Conservation (phyloP, 2,329 filamentous ascomycete genomes). For the Pseudogymnoascus sp. region DNA sequence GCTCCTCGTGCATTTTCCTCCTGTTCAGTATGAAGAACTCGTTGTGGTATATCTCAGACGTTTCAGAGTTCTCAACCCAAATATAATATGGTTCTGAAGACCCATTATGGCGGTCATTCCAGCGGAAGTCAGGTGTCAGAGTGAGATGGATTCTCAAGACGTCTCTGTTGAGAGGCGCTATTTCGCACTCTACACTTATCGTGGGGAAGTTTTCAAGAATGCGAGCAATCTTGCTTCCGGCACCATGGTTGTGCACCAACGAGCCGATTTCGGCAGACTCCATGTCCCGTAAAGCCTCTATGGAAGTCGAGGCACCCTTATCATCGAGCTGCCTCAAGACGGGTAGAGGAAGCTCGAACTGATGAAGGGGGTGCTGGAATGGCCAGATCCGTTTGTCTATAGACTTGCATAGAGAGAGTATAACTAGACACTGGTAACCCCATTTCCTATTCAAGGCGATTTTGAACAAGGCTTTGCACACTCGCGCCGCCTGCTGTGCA, state of each 20-base stretch:
- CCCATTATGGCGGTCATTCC: constrained; percentile 92
- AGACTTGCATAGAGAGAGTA: constrained; percentile 89
- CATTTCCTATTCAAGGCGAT: constrained; percentile 90
- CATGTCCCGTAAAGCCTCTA: constrained; percentile 89
- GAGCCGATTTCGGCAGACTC: constrained; percentile 82
- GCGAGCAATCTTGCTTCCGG: constrained; percentile 74
- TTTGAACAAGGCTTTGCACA: constrained; percentile 94
- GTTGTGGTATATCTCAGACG: constrained; percentile 94
- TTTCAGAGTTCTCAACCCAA: constrained; percentile 98
- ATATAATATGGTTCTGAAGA: constrained; percentile 96
- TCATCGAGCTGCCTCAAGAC: constrained; percentile 79
- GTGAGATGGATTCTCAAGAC: constrained; percentile 85
- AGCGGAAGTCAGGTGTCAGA: constrained; percentile 82
- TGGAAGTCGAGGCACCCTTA: constrained; percentile 65
- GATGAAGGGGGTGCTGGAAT: constrained; percentile 87
- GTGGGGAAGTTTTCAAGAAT: constrained; percentile 90
- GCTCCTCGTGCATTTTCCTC: constrained; percentile 88
- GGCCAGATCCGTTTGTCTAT: constrained; percentile 96
- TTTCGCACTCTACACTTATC: constrained; percentile 83
- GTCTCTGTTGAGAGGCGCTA: constrained; percentile 89
- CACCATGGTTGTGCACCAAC: constrained; percentile 83
- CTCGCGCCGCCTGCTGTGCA: constrained; percentile 89
- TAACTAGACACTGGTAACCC: constrained; percentile 89
- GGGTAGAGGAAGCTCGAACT: constrained; percentile 83
- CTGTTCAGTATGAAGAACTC: constrained; percentile 92